phyloP scores from a whole-genome alignment of 139 green algal genomes.

The Auxenochlorella pyrenoidosa region DNA sequence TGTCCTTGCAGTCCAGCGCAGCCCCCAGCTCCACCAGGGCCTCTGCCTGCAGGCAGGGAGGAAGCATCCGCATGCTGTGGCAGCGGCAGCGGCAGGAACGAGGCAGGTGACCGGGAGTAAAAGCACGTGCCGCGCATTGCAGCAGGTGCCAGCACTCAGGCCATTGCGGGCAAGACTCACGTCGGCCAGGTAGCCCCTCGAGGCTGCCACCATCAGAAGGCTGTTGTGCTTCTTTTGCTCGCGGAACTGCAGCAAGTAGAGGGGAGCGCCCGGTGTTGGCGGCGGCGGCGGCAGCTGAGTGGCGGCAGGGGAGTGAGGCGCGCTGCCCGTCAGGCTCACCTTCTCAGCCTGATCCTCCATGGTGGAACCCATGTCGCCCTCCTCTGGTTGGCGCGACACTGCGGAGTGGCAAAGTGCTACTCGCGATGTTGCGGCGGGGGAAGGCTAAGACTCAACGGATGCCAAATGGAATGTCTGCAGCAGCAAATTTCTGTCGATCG shows the following conservation, averaged over 20 bases:
- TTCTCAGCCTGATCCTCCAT: conserved; percentile 43
- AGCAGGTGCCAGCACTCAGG: too few relatives aligned
- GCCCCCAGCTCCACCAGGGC: conserved; percentile 69
- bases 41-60: conserved; percentile 53
- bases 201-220: conserved; percentile 74
- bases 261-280: neutral
- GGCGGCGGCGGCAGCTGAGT: neutral
- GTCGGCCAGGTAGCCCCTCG: conserved; percentile 68
- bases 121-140: neutral
- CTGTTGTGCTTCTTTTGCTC: conserved; percentile 61
- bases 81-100: neutral
- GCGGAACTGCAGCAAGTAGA: conserved; percentile 22
- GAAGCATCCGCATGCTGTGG: neutral
- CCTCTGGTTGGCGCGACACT: neutral
- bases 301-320: neutral
- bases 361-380: neutral
- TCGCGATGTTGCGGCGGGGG: neutral
- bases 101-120: neutral
- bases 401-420: too few relatives aligned
- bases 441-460: too few relatives aligned
- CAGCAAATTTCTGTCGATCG: neutral
- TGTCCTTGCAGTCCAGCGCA: conserved; percentile 61
- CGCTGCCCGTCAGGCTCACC: neutral
- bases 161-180: conserved; percentile 51
- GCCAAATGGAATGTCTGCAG: neutral